These are phyloP conservation scores for Pichia heedii DNA, from an alignment of 805 yeast genomes.

Conservation along the genomic window DNA sequence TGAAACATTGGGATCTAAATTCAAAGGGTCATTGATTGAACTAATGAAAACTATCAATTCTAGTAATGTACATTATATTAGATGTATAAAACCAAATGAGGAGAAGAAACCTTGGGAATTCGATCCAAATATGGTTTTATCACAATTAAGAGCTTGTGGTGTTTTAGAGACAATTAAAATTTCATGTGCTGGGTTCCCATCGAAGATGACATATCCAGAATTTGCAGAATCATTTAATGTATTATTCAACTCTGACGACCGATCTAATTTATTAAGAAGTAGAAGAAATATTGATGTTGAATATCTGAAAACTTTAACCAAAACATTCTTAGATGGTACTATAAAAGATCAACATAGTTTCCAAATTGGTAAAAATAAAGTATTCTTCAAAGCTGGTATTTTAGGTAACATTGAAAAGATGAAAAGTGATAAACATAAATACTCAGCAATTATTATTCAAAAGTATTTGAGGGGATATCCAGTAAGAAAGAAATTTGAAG, in stretches of 20 bases:
- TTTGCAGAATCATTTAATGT: slow-evolving; percentile 86
- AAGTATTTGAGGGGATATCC: slow-evolving; percentile 62
- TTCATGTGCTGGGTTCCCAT: slow-evolving; percentile 97
- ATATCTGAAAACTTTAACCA: slow-evolving; percentile 54
- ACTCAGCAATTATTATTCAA: slow-evolving; percentile 78
- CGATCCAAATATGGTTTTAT: slow-evolving; percentile 88
- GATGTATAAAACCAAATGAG: slow-evolving; percentile 96
- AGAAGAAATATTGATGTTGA: slow-evolving; percentile 37
- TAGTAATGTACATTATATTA: slow-evolving; percentile 91
- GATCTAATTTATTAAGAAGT: slow-evolving; percentile 53
- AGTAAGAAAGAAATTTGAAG: slow-evolving; percentile 53
- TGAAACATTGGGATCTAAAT: slow-evolving; percentile 92
- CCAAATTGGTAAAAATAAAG: slow-evolving; percentile 88
- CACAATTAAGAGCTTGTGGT: slow-evolving; percentile 97
- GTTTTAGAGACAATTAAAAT: slow-evolving; percentile 93
- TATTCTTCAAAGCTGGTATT: slow-evolving; percentile 95
- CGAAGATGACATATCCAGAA: slow-evolving; percentile 91
- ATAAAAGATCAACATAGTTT: slow-evolving; percentile 62
- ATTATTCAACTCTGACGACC: slow-evolving; percentile 60
- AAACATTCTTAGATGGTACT: slow-evolving; percentile 54
- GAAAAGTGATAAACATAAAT: slow-evolving; percentile 68
- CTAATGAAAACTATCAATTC: slow-evolving; percentile 88
- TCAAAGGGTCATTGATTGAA: slow-evolving; percentile 85
- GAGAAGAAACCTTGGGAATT: slow-evolving; percentile 93
- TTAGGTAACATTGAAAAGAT: slow-evolving; percentile 82